Percentiles rank a stretch among this genome's conserved stretches.
phyloP scores from a whole-genome alignment of 345 rosid species.

The Aquilaria sinensis region DNA sequence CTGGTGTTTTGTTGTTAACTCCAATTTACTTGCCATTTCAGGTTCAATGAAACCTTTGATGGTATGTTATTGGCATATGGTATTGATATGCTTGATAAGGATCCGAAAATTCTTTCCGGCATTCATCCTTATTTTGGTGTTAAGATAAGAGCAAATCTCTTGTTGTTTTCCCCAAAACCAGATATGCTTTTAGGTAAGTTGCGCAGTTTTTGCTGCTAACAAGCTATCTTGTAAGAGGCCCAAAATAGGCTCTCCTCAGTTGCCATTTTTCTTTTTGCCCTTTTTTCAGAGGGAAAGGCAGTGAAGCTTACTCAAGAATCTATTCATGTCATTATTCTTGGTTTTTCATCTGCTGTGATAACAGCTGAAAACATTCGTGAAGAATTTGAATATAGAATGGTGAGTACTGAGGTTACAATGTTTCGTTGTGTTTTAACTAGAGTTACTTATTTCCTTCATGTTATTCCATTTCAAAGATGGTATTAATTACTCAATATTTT shows the following conservation, averaged over 20 bases:
- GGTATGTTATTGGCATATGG: conserved; percentile 71
- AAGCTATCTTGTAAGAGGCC: not conserved
- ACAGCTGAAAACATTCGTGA: conserved; percentile 53
- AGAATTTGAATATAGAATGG: conserved; percentile 51
- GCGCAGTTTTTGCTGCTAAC: not conserved
- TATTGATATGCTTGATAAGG: conserved; percentile 30
- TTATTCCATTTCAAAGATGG: no score
- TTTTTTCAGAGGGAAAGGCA: conserved; percentile 57
- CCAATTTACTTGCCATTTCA: conserved; percentile 15
- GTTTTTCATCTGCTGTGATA: conserved; percentile 71
- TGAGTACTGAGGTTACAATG: conserved; percentile 17
- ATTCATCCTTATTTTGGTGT: conserved; percentile 62
- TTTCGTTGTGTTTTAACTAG: not conserved
- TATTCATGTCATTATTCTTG: conserved; percentile 73
- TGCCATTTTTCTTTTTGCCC: not conserved
- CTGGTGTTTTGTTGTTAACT: not conserved
- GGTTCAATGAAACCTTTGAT: conserved; percentile 60
- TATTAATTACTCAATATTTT: no score
- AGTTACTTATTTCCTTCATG: not conserved
- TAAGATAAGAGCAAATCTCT: conserved; percentile 38
- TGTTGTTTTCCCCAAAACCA: conserved; percentile 66
- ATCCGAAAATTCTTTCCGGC: conserved; percentile 55
- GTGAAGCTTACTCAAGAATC: conserved; percentile 60
- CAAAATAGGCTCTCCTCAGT: not conserved
- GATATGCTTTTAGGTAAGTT: conserved; percentile 53